Conservation (phyloP, 352 stramenopile species). For the Phytophthora chlamydospora region DNA sequence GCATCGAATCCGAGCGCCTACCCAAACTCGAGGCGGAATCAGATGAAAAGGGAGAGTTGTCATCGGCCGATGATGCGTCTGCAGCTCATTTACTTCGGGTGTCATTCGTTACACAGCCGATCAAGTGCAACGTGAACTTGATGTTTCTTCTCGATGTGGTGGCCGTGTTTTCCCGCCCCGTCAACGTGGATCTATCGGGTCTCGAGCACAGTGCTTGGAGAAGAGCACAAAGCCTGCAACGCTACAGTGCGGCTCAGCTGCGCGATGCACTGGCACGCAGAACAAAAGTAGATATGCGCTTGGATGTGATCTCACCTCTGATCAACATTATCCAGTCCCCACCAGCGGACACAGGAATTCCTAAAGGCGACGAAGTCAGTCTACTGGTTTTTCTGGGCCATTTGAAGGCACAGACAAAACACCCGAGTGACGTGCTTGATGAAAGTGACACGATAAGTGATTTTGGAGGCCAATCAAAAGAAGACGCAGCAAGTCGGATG, state of each 20-base stretch:
- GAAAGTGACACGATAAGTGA: conserved; percentile 15
- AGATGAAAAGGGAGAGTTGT: conserved; percentile 21
- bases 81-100: conserved; percentile 51
- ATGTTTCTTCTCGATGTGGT: conserved; percentile 74
- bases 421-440: conserved; percentile 28
- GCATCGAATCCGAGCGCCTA: conserved; percentile 56
- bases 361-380: conserved; percentile 42
- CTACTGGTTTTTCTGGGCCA: conserved; percentile 81
- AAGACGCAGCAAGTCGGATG: conserved; percentile 15
- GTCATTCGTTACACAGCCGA: conserved; percentile 78
- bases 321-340: conserved; percentile 75
- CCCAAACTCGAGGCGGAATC: conserved; percentile 21
- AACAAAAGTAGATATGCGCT: conserved; percentile 72
- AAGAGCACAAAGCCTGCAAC: conserved; percentile 74
- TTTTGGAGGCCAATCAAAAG: conserved; percentile 6
- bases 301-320: conserved; percentile 83
- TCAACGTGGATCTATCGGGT: conserved; percentile 77
- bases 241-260: conserved; percentile 79
- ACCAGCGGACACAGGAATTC: conserved; percentile 16
- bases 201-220: conserved; percentile 77
- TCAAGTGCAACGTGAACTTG: conserved; percentile 82
- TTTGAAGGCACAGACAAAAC: conserved; percentile 68
- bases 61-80: conserved; percentile 13
- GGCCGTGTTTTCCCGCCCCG: conserved; percentile 73
- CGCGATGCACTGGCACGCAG: conserved; percentile 69